phyloP scores from a whole-genome alignment of 2,329 filamentous ascomycete genomes.

The Neonectria magnoliae region DNA sequence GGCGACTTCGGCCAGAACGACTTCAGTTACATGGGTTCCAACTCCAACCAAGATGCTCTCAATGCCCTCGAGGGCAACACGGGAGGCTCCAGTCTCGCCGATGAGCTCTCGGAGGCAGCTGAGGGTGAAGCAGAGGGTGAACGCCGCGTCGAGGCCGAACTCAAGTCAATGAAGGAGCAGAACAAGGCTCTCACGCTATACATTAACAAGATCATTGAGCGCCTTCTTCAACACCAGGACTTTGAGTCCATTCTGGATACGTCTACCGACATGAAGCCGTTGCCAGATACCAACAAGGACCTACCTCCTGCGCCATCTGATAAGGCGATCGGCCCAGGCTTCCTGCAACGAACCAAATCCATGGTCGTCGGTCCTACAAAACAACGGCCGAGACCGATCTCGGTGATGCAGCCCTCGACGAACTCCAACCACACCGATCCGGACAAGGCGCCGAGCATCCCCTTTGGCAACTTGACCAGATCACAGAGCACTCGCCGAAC shows the following conservation, averaged over 20 bases:
- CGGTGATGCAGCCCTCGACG: conserved; percentile 59
- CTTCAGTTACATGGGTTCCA: conserved; percentile 73
- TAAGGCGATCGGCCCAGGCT: conserved; percentile 54
- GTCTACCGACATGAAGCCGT: conserved; percentile 64
- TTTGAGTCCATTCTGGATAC: conserved; percentile 94
- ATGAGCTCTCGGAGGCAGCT: conserved; percentile 80
- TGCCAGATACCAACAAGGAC: conserved; percentile 78
- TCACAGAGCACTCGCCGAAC: conserved; percentile 63
- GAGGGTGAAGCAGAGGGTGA: conserved; percentile 69
- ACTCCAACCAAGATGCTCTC: conserved; percentile 71
- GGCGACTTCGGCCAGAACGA: conserved; percentile 89
- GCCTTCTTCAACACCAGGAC: conserved; percentile 91
- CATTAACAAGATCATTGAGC: conserved; percentile 99
- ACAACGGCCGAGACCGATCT: conserved; percentile 65
- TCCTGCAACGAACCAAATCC: conserved; percentile 70
- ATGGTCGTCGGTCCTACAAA: conserved; percentile 62
- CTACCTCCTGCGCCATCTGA: conserved; percentile 73
- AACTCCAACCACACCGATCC: conserved; percentile 68
- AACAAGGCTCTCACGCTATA: conserved; percentile 98
- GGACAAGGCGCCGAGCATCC: conserved; percentile 79
- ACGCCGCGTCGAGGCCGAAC: conserved; percentile 79
- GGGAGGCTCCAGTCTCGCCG: conserved; percentile 74
- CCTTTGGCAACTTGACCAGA: conserved; percentile 68
- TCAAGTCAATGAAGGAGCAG: conserved; percentile 85
- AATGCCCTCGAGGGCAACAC: conserved; percentile 69